Evolutionary conservation across 2,329 filamentous ascomycete genomes (phyloP), one percentile per base, ranked within the genome.

Genomic region (Clarireedia homoeocarpa): DNA sequence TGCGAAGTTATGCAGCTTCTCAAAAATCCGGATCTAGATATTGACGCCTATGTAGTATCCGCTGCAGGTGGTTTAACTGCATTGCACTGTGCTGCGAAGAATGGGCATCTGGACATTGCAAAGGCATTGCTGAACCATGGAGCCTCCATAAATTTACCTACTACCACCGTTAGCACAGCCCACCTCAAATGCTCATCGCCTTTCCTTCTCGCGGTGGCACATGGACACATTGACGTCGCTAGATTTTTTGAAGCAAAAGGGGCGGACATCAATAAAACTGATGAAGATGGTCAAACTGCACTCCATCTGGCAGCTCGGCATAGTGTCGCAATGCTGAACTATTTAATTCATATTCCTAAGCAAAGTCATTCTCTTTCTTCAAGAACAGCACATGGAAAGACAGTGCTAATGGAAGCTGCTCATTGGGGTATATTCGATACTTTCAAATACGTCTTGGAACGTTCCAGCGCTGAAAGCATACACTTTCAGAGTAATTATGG

Each of bases 81-180:
- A 5, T 34, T 58, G 2, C 58, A 59, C 20, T 24, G 45, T 5
- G 55, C 55, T 17, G 23, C 49, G 5, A 48, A 23, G 2, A 51
- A 39, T 7, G 50, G 44, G 1, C 40, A 51, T 26, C 9, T 36
- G 2, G 26, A n/a, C 24, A 34, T 54, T 6, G 49, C 48, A 1
- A 39, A 55, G 27, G 17, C 54, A 1, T 23, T 59, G 15, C 38
- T 57, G 2, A 46, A 50, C 2, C n/a, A 53, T 14, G 20, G 38
- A 17, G 56, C 56, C 2, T 39, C 23, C 14, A 1, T 58, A 3
- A 36, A 56, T 26, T 7, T 53, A 4, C 23, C 9, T 7, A 51
- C 49, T 30, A n/a, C 38, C 17, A 12, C 12, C 12, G 38, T 51
- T 30, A 2, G 12, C 4, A 5, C 17, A 34, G 6, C 23, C 12